A percentile compares a stretch with the other conserved stretches of the same genome.
Evolutionary conservation across 768 basidiomycete species (phyloP).

Genomic region (Candolleomyces eurysporus): DNA sequence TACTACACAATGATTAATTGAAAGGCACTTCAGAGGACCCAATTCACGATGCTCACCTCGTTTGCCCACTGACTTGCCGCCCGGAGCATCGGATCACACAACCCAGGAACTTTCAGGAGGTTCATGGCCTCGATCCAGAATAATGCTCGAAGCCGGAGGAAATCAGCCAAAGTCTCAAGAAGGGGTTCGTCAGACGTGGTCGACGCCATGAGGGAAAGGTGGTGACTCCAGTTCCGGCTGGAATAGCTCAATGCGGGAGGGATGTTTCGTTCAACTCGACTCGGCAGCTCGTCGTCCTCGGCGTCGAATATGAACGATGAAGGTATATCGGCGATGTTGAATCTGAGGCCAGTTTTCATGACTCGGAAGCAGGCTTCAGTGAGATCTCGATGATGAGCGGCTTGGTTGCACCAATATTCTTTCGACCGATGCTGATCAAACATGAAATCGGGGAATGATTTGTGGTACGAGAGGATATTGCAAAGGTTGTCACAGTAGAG

Average conservation of each 20-base stretch:
- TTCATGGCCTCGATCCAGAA: slow-evolving; percentile 13
- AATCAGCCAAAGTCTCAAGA: slow-evolving; percentile 6
- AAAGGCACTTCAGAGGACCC: not conserved
- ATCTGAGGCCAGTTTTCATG: slow-evolving; percentile 15
- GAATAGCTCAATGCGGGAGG: slow-evolving; percentile 7
- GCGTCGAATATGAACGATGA: slow-evolving; percentile 17
- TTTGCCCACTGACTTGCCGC: not conserved
- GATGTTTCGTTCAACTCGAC: slow-evolving; percentile 13
- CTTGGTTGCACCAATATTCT: slow-evolving; percentile 11
- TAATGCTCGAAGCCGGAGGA: slow-evolving; percentile 5
- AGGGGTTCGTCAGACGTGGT: not conserved
- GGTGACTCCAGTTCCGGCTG: slow-evolving; percentile 11
- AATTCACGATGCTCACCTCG: not conserved
- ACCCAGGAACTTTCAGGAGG: not conserved
- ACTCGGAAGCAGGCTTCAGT: slow-evolving; percentile 14
- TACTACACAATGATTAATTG: not conserved
- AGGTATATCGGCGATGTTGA: slow-evolving; percentile 21
- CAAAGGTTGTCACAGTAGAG: slow-evolving; percentile 15
- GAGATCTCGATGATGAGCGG: slow-evolving; percentile 12
- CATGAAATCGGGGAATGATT: slow-evolving; percentile 21
- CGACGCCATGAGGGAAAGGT: not conserved
- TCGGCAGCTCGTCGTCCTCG: slow-evolving; percentile 2
- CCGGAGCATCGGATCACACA: not conserved
- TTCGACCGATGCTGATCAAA: slow-evolving; percentile 12
- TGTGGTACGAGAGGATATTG: slow-evolving; percentile 18